Evolutionary conservation across 768 basidiomycete species (phyloP), one percentile per base, ranked within the genome.

Genomic region (Leccinum longicurvipes): DNA sequence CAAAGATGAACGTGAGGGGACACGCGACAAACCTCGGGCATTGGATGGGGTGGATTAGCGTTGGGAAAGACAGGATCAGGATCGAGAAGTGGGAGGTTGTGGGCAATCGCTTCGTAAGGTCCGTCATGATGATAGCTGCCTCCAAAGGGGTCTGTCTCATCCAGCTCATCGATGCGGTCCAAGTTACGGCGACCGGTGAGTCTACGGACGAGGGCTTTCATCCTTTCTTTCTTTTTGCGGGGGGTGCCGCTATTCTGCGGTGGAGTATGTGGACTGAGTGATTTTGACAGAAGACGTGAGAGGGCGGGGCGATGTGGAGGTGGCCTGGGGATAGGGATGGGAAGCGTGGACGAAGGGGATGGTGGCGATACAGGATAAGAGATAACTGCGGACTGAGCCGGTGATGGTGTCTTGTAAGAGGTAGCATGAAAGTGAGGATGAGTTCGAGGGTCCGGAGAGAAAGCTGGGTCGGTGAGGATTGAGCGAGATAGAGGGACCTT

Each of bases 91-190:
- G 59, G 48, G 5, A 51, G 57, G 57, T 52, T 59, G 57, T n/a
- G 74, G 36, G 67, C 66, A 39, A 81, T 77, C 3, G 79, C 86
- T 64, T 91, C 87, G 63, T 91, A 92, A n/a, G 87, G 88, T 0
- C 88, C 85, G 29, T 74, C 76, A 61, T 91, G 87, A 65, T 91
- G 89, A 58, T 86, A 72, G 17, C 76, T 69, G 8, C 77, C 57
- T 4, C 89, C 89, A 55, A 84, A 76, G 2, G 89, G 87, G 67
- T 84, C 86, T 6, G 82, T 81, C 66, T 89, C 87, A 67, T 91
- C 90, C 31, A 91, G 71, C 68, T 89, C 86, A 65, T 92, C 89
- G 58, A 92, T 86, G 28, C 78, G 77, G 72, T 91, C 89, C 50
- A 91, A 76, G 64, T 56, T 58, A 60, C 44, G 67, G 59, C 48